A percentile compares a stretch with the other conserved stretches of the same genome.
phyloP scores from a whole-genome alignment of 495 filamentous ascomycete species.

The Neurospora tetraspora region DNA sequence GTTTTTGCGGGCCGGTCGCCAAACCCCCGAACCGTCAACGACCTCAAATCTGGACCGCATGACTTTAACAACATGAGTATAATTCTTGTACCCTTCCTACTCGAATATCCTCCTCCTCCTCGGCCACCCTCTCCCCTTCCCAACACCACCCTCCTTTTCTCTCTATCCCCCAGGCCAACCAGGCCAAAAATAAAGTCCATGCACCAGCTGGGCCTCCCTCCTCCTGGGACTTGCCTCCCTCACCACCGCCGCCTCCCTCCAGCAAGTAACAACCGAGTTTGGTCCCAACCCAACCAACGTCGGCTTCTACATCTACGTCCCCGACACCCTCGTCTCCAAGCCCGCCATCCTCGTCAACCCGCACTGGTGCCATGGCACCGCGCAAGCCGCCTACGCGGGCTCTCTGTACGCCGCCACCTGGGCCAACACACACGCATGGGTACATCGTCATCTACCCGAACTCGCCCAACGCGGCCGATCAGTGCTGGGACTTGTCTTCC shows the following conservation, averaged over 20 bases:
- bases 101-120: not conserved
- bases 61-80: not conserved
- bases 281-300: slow-evolving; percentile 42
- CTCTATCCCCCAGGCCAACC: not conserved
- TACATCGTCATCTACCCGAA: slow-evolving; percentile 49
- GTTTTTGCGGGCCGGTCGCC: slow-evolving; percentile 1
- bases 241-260: slow-evolving; percentile 16
- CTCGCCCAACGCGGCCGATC: slow-evolving; percentile 34
- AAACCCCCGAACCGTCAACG: not conserved
- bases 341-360: slow-evolving; percentile 49
- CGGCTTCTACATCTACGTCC: slow-evolving; percentile 47
- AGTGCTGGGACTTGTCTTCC: slow-evolving; percentile 48
- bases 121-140: not conserved
- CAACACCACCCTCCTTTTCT: not conserved
- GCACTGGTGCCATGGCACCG: slow-evolving; percentile 40
- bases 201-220: not conserved
- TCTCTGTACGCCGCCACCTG: slow-evolving; percentile 32
- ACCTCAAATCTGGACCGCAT: not conserved
- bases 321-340: slow-evolving; percentile 29
- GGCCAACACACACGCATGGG: slow-evolving; percentile 35
- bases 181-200: not conserved
- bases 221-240: not conserved
- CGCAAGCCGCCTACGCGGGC: slow-evolving; percentile 18
- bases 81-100: too few relatives aligned
- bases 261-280: slow-evolving; percentile 26